Evolutionary conservation across 2,329 filamentous ascomycete species (phyloP).

Genomic region (Chaetothyriales sp.): DNA sequence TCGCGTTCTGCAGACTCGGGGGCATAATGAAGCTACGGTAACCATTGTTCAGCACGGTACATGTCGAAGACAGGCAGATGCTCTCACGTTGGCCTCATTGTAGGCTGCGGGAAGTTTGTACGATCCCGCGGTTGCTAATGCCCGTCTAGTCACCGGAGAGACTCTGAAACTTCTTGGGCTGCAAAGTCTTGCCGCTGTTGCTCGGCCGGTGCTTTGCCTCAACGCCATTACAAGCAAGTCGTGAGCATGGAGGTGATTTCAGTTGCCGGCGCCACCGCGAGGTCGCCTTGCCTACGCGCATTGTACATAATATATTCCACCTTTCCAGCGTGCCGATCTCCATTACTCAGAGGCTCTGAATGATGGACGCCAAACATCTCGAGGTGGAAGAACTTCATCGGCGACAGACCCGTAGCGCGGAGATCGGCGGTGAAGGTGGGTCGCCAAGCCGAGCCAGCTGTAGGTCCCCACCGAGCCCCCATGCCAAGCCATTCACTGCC

Average conservation of each 20-base stretch:
- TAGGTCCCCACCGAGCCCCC: too few species aligned
- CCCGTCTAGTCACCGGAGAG: conserved; percentile 1
- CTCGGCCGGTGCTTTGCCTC: neutral
- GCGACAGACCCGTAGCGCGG: neutral
- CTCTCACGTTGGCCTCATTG: conserved; percentile 13
- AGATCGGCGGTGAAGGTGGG: neutral
- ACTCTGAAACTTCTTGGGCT: neutral
- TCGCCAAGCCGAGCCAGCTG: too few species aligned
- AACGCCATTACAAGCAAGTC: neutral
- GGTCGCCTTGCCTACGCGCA: neutral
- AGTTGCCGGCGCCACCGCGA: neutral
- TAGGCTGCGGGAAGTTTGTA: conserved; percentile 12
- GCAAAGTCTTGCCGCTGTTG: neutral
- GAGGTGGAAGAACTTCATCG: neutral
- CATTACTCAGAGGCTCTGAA: neutral
- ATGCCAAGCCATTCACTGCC: neutral
- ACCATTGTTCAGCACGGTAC: neutral
- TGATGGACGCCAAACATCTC: neutral
- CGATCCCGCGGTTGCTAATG: conserved; percentile 8
- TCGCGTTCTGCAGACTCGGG: conserved; percentile 23
- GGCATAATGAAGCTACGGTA: conserved; percentile 16
- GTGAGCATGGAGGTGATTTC: neutral
- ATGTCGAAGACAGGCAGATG: neutral
- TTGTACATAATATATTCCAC: neutral
- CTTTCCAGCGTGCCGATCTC: neutral